phyloP scores from a whole-genome alignment of 306 rosid species.

The Potentilla sterilis region DNA sequence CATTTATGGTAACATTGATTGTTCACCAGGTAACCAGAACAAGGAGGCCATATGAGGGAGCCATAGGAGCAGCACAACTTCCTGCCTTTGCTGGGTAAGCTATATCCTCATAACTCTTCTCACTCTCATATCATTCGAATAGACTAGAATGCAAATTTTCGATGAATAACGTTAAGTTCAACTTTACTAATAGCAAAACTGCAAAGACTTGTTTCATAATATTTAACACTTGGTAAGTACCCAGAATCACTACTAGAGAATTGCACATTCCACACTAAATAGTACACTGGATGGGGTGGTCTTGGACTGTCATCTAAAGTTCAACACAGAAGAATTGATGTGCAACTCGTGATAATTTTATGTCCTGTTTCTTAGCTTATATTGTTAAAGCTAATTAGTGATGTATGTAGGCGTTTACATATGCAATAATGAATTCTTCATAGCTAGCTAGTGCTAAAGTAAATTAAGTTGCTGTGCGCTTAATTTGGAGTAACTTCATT shows the following conservation, averaged over 20 bases:
- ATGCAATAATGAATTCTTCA: neutral
- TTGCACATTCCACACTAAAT: neutral
- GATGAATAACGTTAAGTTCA: neutral
- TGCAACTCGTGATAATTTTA: neutral
- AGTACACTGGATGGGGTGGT: too few species aligned
- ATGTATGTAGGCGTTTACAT: neutral
- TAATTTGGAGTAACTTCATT: neutral
- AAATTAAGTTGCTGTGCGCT: neutral
- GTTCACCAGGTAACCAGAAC: slow-evolving; percentile 43
- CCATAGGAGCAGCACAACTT: slow-evolving; percentile 25
- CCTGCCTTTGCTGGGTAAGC: slow-evolving; percentile 39
- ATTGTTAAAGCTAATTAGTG: neutral
- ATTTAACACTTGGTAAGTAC: neutral
- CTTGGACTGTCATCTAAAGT: neutral
- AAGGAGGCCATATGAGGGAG: slow-evolving; percentile 22
- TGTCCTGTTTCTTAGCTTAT: neutral
- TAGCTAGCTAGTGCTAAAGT: too few species aligned
- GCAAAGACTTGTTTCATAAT: neutral
- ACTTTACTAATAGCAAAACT: neutral
- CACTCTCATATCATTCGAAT: neutral
- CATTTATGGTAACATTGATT: slow-evolving; percentile 4
- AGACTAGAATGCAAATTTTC: neutral
- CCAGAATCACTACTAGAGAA: neutral
- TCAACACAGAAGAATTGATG: neutral
- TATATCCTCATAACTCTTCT: neutral